phyloP scores from a whole-genome alignment of 306 rosid genomes.

The Begonia loranthoides region DNA sequence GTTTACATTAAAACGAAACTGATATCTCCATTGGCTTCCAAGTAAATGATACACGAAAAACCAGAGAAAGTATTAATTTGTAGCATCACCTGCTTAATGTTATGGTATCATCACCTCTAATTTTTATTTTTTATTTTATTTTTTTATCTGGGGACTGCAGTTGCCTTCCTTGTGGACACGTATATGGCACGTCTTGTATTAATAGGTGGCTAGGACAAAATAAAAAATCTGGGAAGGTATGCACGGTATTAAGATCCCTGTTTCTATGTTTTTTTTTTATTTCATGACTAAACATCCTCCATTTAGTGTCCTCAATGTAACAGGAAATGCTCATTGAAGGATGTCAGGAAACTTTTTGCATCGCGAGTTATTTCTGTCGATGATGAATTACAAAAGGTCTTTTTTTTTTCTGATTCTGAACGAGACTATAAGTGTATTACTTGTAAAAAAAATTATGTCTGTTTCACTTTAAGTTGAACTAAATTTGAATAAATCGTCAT shows the following conservation, averaged over 20 bases:
- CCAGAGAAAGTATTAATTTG: no score
- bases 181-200: constrained; percentile 81
- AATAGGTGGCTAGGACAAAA: constrained; percentile 56
- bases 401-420: constrained; percentile 1
- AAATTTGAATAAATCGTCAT: constrained; percentile 7
- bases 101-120: no score
- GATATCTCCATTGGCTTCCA: no score
- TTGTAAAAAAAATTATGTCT: not conserved
- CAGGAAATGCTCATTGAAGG: constrained; percentile 50
- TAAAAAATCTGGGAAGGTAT: constrained; percentile 49
- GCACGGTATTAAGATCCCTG: not conserved
- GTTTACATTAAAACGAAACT: no score
- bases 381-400: constrained; percentile 67
- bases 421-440: no score
- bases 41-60: no score
- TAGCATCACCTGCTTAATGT: not conserved
- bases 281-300: not conserved
- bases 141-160: constrained; percentile 25
- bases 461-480: constrained; percentile 1
- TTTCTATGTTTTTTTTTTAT: not conserved
- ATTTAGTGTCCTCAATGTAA: constrained; percentile 84
- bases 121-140: not conserved
- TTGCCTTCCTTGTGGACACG: constrained; percentile 91
- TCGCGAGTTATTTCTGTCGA: constrained; percentile 46
- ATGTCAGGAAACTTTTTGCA: constrained; percentile 63